Evolutionary conservation across 2,329 filamentous ascomycete species (phyloP), one percentile per base, ranked within the genome.

Genomic region (Neofusicoccum sp.): DNA sequence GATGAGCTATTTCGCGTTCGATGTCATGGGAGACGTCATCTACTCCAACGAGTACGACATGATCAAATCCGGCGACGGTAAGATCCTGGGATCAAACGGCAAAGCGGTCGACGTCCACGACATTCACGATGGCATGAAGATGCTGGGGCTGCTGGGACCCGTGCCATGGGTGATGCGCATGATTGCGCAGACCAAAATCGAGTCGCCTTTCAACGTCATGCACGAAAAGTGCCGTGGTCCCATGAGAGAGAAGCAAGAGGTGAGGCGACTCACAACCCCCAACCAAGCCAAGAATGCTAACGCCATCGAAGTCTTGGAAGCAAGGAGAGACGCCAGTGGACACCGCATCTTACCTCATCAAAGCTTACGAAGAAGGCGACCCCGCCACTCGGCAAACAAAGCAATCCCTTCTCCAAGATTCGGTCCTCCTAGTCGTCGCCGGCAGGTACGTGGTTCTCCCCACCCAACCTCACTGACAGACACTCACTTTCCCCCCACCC

Each of bases 1-100:
- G 72, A 61, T 71, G 33, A 69, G 75, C 48, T 80, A 73, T 63
- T 74, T 80, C 61, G 74, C 75, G 49, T 78, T 82, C 61, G 80
- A 82, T 62, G 73, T 82, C 30, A 81, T 83, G 75, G 78, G 77
- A 9, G 78, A 81, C 59, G 65, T 80, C 11, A 72, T 70, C 6
- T 76, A 78, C 61, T 77, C 71, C 20, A 73, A 76, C 60, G 69
- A 73, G 34, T 77, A 79, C 65, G 68, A 69, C 28, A 76, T 78
- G 71, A 65, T 76, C 16, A 62, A 65, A 1, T 63, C 30, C 4
- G 70, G 63, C 1, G 47, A 56, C 34, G 65, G 57, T 14, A 71
- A 31, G 66, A 72, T 60, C 64, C 65, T 8, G 72, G 72, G 0
- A 73, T 77, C 47, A 63, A 69, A 44, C 68, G 63, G 3, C 5